Conservation (phyloP, 1,284 basidiomycete genomes). For the Clitocybe nebularis region DNA sequence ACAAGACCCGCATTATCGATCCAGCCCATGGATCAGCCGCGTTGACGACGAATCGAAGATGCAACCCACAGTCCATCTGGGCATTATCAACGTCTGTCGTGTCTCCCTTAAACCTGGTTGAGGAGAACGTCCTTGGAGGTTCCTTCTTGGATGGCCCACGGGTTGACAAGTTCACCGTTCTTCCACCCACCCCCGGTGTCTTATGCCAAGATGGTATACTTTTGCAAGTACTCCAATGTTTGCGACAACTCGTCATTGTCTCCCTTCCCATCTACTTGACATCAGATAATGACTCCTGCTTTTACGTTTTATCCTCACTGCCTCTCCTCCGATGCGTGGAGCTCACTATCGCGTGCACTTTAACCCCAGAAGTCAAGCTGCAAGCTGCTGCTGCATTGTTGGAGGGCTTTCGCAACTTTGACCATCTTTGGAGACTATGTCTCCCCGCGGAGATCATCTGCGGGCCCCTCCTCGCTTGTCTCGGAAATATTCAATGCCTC, state of each 20-base stretch:
- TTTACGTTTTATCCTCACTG: no score
- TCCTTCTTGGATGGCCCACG: no score
- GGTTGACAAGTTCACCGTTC: no score
- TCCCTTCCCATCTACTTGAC: no score
- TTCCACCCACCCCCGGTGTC: no score
- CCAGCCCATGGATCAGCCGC: conserved; percentile 1
- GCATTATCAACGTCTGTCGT: background rate
- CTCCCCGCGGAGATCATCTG: conserved; percentile 4
- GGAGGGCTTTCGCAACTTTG: conserved; percentile 1
- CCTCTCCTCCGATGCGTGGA: no score
- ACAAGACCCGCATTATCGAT: conserved; percentile 7
- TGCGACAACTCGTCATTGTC: no score
- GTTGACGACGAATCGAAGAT: background rate
- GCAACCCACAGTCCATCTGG: background rate
- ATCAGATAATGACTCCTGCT: no score
- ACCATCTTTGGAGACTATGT: conserved; percentile 7
- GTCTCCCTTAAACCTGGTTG: no score
- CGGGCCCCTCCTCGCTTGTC: conserved; percentile 1
- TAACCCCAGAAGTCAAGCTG: background rate
- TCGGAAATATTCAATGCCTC: conserved; percentile 3
- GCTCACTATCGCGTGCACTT: background rate
- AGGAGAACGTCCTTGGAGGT: no score
- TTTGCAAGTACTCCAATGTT: no score
- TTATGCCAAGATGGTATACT: no score
- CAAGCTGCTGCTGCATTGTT: background rate